phyloP scores from a whole-genome alignment of 169 alveolate species.

The Neospora caninum region DNA sequence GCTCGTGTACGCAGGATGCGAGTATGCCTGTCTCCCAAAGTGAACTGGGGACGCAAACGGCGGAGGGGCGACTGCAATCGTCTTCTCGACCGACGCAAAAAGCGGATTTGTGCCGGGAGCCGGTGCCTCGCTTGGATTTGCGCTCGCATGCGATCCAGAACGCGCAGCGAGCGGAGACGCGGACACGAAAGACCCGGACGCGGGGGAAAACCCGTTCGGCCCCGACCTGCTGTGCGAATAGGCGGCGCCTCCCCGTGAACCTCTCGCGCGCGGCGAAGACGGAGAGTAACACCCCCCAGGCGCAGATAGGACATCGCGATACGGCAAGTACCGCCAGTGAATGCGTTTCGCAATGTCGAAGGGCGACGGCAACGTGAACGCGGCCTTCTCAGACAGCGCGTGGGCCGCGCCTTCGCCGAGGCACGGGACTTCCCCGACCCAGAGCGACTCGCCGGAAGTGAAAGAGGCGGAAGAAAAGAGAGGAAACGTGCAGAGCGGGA shows the following conservation, averaged over 20 bases:
- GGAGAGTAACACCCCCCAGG: not conserved
- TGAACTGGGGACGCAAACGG: not conserved
- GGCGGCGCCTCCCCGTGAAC: not conserved
- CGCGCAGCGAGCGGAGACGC: not conserved
- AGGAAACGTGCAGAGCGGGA: not conserved
- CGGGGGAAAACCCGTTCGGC: not conserved
- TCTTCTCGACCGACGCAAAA: conserved; percentile 1
- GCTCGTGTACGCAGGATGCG: no score
- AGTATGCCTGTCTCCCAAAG: no score
- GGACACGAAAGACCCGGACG: not conserved
- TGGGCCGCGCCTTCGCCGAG: not conserved
- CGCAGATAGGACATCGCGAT: not conserved
- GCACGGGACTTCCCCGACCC: not conserved
- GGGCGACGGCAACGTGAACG: conserved; percentile 5
- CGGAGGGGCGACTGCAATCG: conserved; percentile 1
- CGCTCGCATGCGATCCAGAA: not conserved
- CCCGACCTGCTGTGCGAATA: no score
- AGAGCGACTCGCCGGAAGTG: not conserved
- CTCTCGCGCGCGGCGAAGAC: not conserved
- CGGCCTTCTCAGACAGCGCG: not conserved
- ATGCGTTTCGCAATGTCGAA: conserved; percentile 3
- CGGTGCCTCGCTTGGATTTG: not conserved
- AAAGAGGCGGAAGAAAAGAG: not conserved
- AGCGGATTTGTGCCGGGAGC: not conserved
- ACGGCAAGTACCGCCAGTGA: conserved; percentile 24